Conservation (phyloP, 257 asterid species). For the Eucommia ulmoides region DNA sequence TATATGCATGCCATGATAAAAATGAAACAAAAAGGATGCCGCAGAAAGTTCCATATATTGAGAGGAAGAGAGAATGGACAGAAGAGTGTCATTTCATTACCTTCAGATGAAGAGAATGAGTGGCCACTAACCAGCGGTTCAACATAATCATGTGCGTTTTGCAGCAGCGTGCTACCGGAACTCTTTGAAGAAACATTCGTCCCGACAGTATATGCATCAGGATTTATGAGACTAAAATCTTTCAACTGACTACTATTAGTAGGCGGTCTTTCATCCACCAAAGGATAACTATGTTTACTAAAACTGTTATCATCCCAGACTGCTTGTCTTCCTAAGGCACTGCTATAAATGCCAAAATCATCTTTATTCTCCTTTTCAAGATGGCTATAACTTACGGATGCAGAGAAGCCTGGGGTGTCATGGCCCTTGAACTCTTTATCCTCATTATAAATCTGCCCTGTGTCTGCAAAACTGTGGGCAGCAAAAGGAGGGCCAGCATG, state of each 20-base stretch:
- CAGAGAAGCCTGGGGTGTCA: slow-evolving; percentile 22
- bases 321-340: slow-evolving; percentile 27
- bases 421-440: slow-evolving; percentile 26
- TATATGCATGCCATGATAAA: no score
- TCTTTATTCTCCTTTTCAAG: slow-evolving; percentile 27
- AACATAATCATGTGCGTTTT: slow-evolving; percentile 25
- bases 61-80: slow-evolving; percentile 3
- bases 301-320: slow-evolving; percentile 15
- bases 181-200: slow-evolving; percentile 25
- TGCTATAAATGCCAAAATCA: slow-evolving; percentile 1
- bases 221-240: slow-evolving; percentile 24
- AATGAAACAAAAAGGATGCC: background rate
- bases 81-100: slow-evolving; percentile 19
- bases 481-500: slow-evolving; percentile 18
- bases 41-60: slow-evolving; percentile 13
- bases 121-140: slow-evolving; percentile 22
- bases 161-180: slow-evolving; percentile 22
- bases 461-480: slow-evolving; percentile 18
- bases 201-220: slow-evolving; percentile 21
- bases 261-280: slow-evolving; percentile 17
- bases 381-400: slow-evolving; percentile 17
- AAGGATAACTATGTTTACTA: slow-evolving; percentile 23
- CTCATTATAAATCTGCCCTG: slow-evolving; percentile 14
- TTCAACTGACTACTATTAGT: slow-evolving; percentile 18
- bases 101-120: slow-evolving; percentile 37